Evolutionary conservation across 306 rosid species (phyloP).

Genomic region (Prunus davidiana): DNA sequence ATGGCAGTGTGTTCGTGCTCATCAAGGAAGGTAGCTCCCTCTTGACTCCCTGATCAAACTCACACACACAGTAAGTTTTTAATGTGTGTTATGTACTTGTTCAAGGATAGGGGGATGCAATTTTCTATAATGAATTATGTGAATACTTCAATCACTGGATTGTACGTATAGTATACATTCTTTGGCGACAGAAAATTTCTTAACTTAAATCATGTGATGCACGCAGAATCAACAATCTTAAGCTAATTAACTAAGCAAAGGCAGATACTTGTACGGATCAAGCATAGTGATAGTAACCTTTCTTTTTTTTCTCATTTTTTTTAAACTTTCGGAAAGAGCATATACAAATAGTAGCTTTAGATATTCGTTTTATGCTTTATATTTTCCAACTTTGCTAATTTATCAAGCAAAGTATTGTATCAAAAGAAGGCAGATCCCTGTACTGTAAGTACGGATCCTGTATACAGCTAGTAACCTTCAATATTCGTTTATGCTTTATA

Average conservation of each 20-base stretch:
- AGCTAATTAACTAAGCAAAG: neutral
- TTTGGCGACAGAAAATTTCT: too few relatives aligned
- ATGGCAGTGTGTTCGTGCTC: constrained; percentile 73
- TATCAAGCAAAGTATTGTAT: neutral
- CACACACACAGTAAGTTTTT: neutral
- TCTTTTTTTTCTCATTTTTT: too few relatives aligned
- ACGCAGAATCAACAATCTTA: neutral
- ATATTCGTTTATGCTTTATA: neutral
- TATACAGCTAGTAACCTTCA: neutral
- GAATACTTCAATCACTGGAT: too few relatives aligned
- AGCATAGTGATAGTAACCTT: too few relatives aligned
- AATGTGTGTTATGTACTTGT: neutral
- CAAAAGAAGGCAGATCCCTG: too few relatives aligned
- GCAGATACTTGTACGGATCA: neutral
- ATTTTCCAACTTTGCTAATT: neutral
- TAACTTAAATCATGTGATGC: neutral
- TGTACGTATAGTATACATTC: too few relatives aligned
- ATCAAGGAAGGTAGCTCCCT: constrained; percentile 82
- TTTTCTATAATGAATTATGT: neutral
- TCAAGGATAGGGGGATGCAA: neutral
- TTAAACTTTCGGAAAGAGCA: too few relatives aligned
- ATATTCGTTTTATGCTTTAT: neutral
- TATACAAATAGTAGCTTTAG: neutral
- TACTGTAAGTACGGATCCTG: too few relatives aligned
- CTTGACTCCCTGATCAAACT: constrained; percentile 7